Percentiles rank a stretch among this genome's conserved stretches.
Conservation (phyloP, 805 yeast genomes). For the Saturnispora silvae region DNA sequence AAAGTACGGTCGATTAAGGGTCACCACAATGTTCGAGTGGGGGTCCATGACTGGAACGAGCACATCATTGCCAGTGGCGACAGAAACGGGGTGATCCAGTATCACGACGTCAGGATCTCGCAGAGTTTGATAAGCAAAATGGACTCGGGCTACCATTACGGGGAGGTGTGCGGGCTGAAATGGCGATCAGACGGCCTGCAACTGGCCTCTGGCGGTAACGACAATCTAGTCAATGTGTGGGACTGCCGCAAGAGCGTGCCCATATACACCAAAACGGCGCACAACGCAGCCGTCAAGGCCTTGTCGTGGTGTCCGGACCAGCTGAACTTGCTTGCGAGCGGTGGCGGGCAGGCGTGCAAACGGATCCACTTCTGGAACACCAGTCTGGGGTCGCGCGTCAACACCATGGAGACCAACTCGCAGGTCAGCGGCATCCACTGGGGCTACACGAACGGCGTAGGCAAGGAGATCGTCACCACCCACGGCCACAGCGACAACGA, state of each 20-base stretch:
- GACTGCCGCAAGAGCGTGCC: conserved; percentile 68
- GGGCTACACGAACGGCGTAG: conserved; percentile 71
- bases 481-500: conserved; percentile 90
- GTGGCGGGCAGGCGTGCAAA: conserved; percentile 90
- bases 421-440: conserved; percentile 91
- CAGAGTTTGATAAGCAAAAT: conserved; percentile 56
- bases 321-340: conserved; percentile 76
- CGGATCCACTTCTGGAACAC: conserved; percentile 93
- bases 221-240: conserved; percentile 88
- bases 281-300: conserved; percentile 93
- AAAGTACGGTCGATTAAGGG: conserved; percentile 67
- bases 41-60: conserved; percentile 75
- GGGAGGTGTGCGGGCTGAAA: conserved; percentile 87
- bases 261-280: conserved; percentile 63
- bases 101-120: conserved; percentile 84
- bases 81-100: conserved; percentile 72
- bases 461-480: conserved; percentile 79
- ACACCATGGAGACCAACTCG: conserved; percentile 82
- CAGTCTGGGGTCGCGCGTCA: conserved; percentile 75
- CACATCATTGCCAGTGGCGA: conserved; percentile 80
- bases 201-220: conserved; percentile 90
- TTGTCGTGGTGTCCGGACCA: conserved; percentile 92
- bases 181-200: conserved; percentile 80
- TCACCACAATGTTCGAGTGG: conserved; percentile 63
- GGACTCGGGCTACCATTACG: conserved; percentile 61